Base-by-base conservation (phyloP, 306 rosid species). In the Quercus variabilis region DNA sequence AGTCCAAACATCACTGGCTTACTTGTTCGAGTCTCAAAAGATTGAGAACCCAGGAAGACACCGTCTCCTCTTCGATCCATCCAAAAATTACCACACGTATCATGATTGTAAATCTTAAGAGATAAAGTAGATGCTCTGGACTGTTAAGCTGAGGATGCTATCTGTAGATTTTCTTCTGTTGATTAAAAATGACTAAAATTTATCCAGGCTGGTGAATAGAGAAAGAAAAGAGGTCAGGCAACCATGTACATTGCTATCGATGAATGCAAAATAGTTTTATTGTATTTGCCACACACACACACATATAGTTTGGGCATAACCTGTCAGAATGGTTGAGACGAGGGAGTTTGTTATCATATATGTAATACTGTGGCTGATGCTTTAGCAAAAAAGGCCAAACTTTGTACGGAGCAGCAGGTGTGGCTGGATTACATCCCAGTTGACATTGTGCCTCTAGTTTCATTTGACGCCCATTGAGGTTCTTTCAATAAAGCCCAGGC, bases 21-120 rank as follows among this genome's bases (percentile, higher is more conserved):
- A 80, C 79, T 88, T 79, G 90, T 93, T 82, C 91, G 82, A 76
- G 83, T 91, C 65, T 64, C 97, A 14, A 93, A 91, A 89, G 93
- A 92, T 80, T 92, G 85, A 87, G 80, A 81, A 80, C 43, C 63
- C 74, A 30, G 74, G 63, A 73, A 30, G 74, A 74, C 18, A 63
- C 51, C 55, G 26, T 57, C 69, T 82, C 54, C 54, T 18, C 30
- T 70, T 62, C 35, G 60, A 57, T 76, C 68, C 70, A 35, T 60
- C 43, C 58, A 68, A 75, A 57, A 65, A 80, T 80, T 62, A 73
- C 41, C 64, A 69, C 54, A 31, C 73, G 38, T 58, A 11, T 60
- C 79, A 6, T 79, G 56, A 68, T 73, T 69, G 72, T 81, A 77
- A 58, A 76, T 38, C 55, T 67, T 25, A 55, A 78, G 82, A 68